Conservation (phyloP, 495 filamentous ascomycete genomes). For the Aspergillus baeticus region DNA sequence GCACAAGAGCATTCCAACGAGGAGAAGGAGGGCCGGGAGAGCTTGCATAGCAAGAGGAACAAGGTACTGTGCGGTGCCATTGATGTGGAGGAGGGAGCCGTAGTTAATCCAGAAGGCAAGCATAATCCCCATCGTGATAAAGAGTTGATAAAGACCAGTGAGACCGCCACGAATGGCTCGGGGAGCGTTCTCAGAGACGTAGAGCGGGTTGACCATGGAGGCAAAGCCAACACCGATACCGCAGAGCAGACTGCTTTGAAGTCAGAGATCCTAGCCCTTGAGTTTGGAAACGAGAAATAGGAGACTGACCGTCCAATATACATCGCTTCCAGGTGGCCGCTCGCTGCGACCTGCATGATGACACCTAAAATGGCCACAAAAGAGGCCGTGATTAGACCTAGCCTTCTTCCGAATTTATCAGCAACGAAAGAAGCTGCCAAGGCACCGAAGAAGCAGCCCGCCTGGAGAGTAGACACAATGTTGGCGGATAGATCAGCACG, state of each 20-base stretch:
- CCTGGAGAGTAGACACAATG: slow-evolving; percentile 65
- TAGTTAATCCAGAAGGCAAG: slow-evolving; percentile 54
- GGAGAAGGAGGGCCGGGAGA: slow-evolving; percentile 49
- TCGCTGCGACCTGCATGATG: slow-evolving; percentile 62
- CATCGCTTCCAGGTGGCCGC: slow-evolving; percentile 50
- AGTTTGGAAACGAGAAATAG: not conserved
- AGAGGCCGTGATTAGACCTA: slow-evolving; percentile 52
- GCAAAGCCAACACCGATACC: slow-evolving; percentile 54
- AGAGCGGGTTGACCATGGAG: slow-evolving; percentile 48
- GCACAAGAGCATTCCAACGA: slow-evolving; percentile 49
- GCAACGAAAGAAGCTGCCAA: slow-evolving; percentile 55
- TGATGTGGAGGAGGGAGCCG: slow-evolving; percentile 44
- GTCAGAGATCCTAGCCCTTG: not conserved
- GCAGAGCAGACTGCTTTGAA: slow-evolving; percentile 51
- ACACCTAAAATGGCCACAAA: slow-evolving; percentile 50
- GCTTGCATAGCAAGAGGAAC: slow-evolving; percentile 55
- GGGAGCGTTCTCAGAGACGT: slow-evolving; percentile 49
- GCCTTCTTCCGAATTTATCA: slow-evolving; percentile 55
- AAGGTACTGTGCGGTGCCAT: slow-evolving; percentile 49
- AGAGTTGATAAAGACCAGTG: slow-evolving; percentile 41
- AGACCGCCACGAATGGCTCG: slow-evolving; percentile 44
- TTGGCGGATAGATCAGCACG: slow-evolving; percentile 39
- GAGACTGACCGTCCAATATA: slow-evolving; percentile 59
- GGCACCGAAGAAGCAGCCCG: slow-evolving; percentile 67
- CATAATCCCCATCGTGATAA: slow-evolving; percentile 28